Evolutionary conservation across 2,329 filamentous ascomycete genomes (phyloP).

Genomic region (Anthostomella pinea): DNA sequence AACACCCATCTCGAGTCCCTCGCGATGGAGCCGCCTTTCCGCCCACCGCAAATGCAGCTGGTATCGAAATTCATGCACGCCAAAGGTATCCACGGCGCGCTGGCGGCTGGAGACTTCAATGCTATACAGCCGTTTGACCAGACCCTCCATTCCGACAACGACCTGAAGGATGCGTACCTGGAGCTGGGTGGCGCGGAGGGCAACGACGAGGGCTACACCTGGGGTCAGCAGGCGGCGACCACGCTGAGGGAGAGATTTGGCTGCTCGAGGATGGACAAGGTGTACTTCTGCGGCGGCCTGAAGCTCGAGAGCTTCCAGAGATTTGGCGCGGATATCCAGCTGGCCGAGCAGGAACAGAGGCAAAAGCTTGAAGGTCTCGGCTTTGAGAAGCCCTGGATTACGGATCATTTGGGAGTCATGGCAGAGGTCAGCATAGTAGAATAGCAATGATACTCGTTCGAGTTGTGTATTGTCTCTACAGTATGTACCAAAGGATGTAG

Average conservation of each 20-base stretch:
- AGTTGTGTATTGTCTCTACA: too few species aligned
- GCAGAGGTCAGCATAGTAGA: slow-evolving; percentile 26
- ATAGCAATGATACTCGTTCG: too few species aligned
- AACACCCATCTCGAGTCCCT: slow-evolving; percentile 33
- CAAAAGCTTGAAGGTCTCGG: slow-evolving; percentile 20
- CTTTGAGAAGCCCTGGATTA: slow-evolving; percentile 44
- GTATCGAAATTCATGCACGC: slow-evolving; percentile 22
- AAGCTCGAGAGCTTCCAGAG: slow-evolving; percentile 35
- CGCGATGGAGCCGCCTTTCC: slow-evolving; percentile 20
- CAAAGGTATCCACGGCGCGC: slow-evolving; percentile 34
- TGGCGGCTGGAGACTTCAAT: slow-evolving; percentile 54
- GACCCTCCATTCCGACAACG: slow-evolving; percentile 43
- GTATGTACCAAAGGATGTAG: too few species aligned
- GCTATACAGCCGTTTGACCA: slow-evolving; percentile 52
- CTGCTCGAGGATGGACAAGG: slow-evolving; percentile 51
- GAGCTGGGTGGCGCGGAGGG: slow-evolving; percentile 46
- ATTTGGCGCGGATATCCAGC: slow-evolving; percentile 44
- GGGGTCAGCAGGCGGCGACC: slow-evolving; percentile 50
- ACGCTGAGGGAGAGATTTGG: slow-evolving; percentile 40
- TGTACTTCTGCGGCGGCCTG: slow-evolving; percentile 40
- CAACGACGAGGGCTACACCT: slow-evolving; percentile 48
- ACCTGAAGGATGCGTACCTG: slow-evolving; percentile 50
- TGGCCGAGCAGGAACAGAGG: slow-evolving; percentile 32
- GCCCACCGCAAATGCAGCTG: slow-evolving; percentile 24
- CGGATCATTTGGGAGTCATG: slow-evolving; percentile 46